Percentiles rank a stretch among this genome's conserved stretches.
These are phyloP conservation scores for Calycina herbarum DNA, from an alignment of 2,329 filamentous ascomycete species.

Conservation along the genomic window DNA sequence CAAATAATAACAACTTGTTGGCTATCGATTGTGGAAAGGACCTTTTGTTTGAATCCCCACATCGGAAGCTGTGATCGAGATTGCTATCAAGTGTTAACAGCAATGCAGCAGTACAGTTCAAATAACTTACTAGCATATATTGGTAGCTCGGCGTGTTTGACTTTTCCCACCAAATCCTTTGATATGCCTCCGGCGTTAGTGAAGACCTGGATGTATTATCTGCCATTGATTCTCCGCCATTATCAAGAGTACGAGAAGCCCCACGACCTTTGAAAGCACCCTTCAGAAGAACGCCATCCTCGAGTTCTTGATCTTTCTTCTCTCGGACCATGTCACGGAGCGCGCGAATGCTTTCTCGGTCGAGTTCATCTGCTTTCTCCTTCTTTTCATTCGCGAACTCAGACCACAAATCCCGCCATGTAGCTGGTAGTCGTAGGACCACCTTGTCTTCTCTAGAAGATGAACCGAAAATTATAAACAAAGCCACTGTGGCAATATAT, in stretches of 20 bases:
- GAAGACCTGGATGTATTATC: conserved; percentile 38
- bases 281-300: conserved; percentile 74
- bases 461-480: conserved; percentile 80
- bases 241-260: conserved; percentile 48
- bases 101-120: neutral
- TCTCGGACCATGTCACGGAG: conserved; percentile 70
- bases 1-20: conserved; percentile 91
- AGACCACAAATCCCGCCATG: conserved; percentile 83
- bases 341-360: conserved; percentile 67
- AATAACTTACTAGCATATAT: conserved; percentile 66
- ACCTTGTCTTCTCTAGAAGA: conserved; percentile 84
- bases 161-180: conserved; percentile 61
- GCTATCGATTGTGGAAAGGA: conserved; percentile 72
- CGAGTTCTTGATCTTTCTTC: conserved; percentile 67
- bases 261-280: conserved; percentile 70
- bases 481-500: conserved; percentile 75
- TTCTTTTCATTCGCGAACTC: conserved; percentile 75
- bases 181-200: conserved; percentile 44
- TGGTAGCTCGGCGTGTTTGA: conserved; percentile 63
- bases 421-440: conserved; percentile 71
- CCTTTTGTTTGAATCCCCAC: conserved; percentile 78
- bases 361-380: conserved; percentile 65
- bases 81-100: conserved; percentile 41
- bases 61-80: conserved; percentile 83
- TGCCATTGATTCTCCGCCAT: conserved; percentile 45